Percentiles rank a stretch among this genome's conserved stretches.
Evolutionary conservation across 805 yeast species (phyloP).

Genomic region (Lachancea fermentati): DNA sequence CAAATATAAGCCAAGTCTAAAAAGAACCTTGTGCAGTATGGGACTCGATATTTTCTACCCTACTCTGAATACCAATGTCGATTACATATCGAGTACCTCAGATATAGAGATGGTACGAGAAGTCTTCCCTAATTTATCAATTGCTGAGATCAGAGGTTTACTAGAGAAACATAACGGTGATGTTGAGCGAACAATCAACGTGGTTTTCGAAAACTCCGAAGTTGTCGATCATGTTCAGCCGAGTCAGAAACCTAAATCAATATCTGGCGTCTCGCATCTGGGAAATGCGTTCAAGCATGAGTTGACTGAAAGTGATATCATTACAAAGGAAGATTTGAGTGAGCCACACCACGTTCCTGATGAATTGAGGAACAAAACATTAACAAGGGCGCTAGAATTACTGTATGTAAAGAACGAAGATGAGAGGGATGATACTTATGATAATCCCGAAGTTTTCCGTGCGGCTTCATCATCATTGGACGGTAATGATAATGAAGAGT

Average conservation of each 20-base stretch:
- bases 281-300: slow-evolving; percentile 2
- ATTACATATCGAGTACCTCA: too few relatives aligned
- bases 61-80: too few relatives aligned
- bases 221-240: slow-evolving; percentile 29
- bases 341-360: slow-evolving; percentile 33
- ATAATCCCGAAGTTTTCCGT: slow-evolving; percentile 38
- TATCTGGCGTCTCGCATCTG: slow-evolving; percentile 5
- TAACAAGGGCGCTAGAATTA: slow-evolving; percentile 54
- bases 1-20: slow-evolving; percentile 46
- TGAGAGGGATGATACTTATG: slow-evolving; percentile 77
- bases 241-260: slow-evolving; percentile 12
- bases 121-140: slow-evolving; percentile 60
- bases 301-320: slow-evolving; percentile 5
- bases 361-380: slow-evolving; percentile 50
- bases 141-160: slow-evolving; percentile 43
- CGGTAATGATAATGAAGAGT: slow-evolving; percentile 11
- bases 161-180: slow-evolving; percentile 43
- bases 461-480: slow-evolving; percentile 16
- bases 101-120: slow-evolving; percentile 43
- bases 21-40: too few relatives aligned
- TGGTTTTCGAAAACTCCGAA: slow-evolving; percentile 58
- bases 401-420: slow-evolving; percentile 76
- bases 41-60: too few relatives aligned
- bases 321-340: slow-evolving; percentile 10
- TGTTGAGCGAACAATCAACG: slow-evolving; percentile 53